Evolutionary conservation across 306 rosid species (phyloP).

Genomic region (Abrus pulchellus): DNA sequence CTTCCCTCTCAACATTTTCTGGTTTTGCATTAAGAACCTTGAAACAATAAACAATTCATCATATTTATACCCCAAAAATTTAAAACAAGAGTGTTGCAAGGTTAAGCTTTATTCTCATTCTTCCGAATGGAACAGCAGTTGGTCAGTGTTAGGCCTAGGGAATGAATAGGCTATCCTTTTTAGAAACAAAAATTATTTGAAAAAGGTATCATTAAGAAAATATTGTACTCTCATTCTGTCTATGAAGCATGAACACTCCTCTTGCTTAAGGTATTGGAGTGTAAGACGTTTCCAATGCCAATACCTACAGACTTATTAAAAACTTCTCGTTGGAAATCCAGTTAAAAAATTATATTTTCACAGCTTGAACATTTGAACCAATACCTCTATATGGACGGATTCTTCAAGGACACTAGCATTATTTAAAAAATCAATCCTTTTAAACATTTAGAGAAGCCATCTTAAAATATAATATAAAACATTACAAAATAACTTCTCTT

Average conservation of each 20-base stretch:
- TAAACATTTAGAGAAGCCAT: neutral
- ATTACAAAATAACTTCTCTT: neutral
- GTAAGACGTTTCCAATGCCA: neutral
- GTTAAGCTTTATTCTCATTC: slow-evolving; percentile 34
- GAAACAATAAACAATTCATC: slow-evolving; percentile 45
- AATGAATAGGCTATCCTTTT: slow-evolving; percentile 33
- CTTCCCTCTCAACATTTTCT: slow-evolving; percentile 99
- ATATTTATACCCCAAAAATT: slow-evolving; percentile 12
- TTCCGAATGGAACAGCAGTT: slow-evolving; percentile 32
- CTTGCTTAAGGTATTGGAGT: neutral
- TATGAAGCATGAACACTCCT: neutral
- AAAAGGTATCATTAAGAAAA: slow-evolving; percentile 37
- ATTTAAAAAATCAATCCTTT: neutral
- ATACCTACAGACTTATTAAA: neutral
- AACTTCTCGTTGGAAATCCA: neutral
- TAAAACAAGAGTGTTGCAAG: neutral
- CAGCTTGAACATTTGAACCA: neutral
- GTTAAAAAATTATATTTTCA: neutral
- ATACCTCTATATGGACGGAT: neutral
- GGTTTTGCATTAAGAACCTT: slow-evolving; percentile 99
- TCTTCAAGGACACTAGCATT: neutral
- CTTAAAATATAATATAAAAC: slow-evolving; percentile 21
- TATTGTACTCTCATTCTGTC: slow-evolving; percentile 7
- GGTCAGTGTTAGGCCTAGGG: slow-evolving; percentile 22
- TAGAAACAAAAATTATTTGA: slow-evolving; percentile 22